Evolutionary conservation across 23 red algal genomes (phyloP).

Genomic region (Cyanidiococcus yangmingshanensis): DNA sequence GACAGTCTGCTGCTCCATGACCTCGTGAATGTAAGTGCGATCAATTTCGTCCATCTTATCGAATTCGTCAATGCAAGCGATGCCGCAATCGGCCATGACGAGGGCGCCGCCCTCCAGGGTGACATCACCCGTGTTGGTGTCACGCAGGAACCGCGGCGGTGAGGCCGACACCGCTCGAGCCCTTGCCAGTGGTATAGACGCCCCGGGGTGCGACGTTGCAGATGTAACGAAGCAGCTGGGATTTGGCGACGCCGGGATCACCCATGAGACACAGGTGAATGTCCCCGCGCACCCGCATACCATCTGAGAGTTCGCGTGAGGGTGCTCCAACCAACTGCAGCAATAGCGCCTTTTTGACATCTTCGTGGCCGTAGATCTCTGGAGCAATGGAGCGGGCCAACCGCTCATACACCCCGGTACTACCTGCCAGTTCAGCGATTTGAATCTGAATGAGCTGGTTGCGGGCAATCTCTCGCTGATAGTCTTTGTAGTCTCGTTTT

Average conservation of each 20-base stretch:
- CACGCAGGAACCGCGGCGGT: slow-evolving; percentile 84
- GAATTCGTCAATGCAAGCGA: slow-evolving; percentile 99
- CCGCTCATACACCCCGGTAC: slow-evolving; percentile 44
- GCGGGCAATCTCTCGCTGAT: not conserved
- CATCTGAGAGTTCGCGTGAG: slow-evolving; percentile 65
- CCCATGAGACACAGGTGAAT: slow-evolving; percentile 71
- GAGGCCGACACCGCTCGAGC: slow-evolving; percentile 70
- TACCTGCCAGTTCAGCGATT: not conserved
- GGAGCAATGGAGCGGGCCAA: slow-evolving; percentile 72
- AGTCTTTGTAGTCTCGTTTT: slow-evolving; percentile 55
- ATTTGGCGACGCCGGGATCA: slow-evolving; percentile 82
- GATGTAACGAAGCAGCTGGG: slow-evolving; percentile 78
- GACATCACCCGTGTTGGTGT: slow-evolving; percentile 71
- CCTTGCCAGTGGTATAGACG: slow-evolving; percentile 81
- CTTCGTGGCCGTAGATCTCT: slow-evolving; percentile 87
- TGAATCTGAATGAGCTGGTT: not conserved
- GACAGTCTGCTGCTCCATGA: slow-evolving; percentile 98
- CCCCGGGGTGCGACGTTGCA: slow-evolving; percentile 65
- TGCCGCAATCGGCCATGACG: slow-evolving; percentile 86
- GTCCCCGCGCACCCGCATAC: slow-evolving; percentile 82
- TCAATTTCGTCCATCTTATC: slow-evolving; percentile 91
- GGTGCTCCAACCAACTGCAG: slow-evolving; percentile 64
- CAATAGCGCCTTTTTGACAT: slow-evolving; percentile 82
- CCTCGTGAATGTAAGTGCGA: slow-evolving; percentile 88
- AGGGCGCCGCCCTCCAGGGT: slow-evolving; percentile 88